A percentile compares a stretch with the other conserved stretches of the same genome.
These are phyloP conservation scores for Botryotinia convoluta DNA, from an alignment of 2,329 filamentous ascomycete genomes.

Conservation along the genomic window DNA sequence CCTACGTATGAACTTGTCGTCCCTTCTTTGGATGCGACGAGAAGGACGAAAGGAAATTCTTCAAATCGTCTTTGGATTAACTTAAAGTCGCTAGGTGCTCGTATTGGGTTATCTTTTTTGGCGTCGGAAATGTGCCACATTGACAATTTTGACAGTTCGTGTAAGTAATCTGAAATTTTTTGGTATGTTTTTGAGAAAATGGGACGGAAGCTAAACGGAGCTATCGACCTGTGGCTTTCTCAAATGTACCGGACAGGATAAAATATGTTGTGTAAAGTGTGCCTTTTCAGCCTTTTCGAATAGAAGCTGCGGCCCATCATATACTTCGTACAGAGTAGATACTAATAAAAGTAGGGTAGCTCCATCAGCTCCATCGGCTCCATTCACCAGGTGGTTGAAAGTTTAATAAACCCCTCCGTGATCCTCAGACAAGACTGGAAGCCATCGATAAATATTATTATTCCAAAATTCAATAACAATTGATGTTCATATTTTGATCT, in stretches of 20 bases:
- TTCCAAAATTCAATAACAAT: not conserved
- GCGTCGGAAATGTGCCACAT: not conserved
- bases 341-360: not conserved
- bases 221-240: conserved; percentile 6
- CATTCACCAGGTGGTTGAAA: not conserved
- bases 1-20: not conserved
- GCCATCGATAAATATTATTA: not conserved
- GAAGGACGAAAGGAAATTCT: not conserved
- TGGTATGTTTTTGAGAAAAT: not conserved
- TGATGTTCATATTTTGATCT: not conserved
- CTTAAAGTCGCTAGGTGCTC: not conserved
- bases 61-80: not conserved
- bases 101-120: not conserved
- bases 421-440: not conserved
- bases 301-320: conserved; percentile 8
- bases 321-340: not conserved
- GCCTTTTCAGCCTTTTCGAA: conserved; percentile 1
- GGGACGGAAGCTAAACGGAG: not conserved
- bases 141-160: conserved; percentile 1
- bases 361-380: not conserved
- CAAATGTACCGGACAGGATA: not conserved
- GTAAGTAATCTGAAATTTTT: not conserved
- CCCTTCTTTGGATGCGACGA: not conserved
- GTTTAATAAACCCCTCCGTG: not conserved
- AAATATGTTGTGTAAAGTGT: not conserved